phyloP scores from a whole-genome alignment of 306 rosid genomes.

The Pterocarpus santalinus region DNA sequence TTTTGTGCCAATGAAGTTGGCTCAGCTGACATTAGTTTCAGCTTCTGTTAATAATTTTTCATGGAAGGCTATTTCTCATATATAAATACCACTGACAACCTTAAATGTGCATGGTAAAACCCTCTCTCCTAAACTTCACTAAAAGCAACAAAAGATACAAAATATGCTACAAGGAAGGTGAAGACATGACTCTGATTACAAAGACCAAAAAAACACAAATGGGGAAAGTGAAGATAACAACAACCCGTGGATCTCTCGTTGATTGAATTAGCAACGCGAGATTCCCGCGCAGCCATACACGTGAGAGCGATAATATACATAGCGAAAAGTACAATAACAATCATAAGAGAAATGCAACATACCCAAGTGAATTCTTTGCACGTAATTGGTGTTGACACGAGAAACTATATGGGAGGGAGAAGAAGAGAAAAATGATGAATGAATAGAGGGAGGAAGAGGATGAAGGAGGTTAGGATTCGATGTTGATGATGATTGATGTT shows the following conservation, averaged over 20 bases:
- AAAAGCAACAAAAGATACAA: not conserved
- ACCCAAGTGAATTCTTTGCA: slow-evolving; percentile 27
- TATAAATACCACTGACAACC: not conserved
- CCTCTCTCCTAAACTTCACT: not conserved
- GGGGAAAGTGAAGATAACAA: not conserved
- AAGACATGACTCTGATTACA: not conserved
- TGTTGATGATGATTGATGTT: not conserved
- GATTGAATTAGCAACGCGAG: not conserved
- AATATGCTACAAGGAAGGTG: slow-evolving; percentile 11
- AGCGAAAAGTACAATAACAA: not conserved
- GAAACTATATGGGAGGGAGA: not conserved
- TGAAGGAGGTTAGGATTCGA: not conserved
- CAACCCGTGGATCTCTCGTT: not conserved
- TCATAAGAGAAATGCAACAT: not conserved
- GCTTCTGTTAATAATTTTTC: not conserved
- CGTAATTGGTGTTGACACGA: not conserved
- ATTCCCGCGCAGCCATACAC: not conserved
- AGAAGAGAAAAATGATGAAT: not conserved
- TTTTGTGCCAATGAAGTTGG: not conserved
- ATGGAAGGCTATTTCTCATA: not conserved
- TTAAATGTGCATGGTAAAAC: not conserved
- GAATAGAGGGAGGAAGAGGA: not conserved
- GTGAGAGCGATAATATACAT: not conserved
- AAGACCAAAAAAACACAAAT: not conserved
- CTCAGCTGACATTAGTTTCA: not conserved